These are phyloP conservation scores for Yamadazyma diddensiae DNA, from an alignment of 1,139 yeast genomes.

Conservation along the genomic window DNA sequence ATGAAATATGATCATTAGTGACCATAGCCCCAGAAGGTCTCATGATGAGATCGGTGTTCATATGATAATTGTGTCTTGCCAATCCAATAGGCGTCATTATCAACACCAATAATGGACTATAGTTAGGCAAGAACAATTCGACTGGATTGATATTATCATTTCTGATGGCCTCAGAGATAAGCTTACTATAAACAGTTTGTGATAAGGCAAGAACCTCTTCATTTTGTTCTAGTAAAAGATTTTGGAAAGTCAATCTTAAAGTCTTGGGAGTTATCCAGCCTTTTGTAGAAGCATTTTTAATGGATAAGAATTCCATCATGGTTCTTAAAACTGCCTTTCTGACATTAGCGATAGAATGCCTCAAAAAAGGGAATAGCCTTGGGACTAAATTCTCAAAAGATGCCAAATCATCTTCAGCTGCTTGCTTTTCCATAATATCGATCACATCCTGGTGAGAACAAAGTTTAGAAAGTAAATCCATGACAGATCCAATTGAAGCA, in stretches of 20 bases:
- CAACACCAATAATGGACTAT: constrained; percentile 62
- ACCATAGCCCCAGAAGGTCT: constrained; percentile 74
- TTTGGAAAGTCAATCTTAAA: constrained; percentile 78
- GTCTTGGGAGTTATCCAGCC: constrained; percentile 77
- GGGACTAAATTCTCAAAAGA: constrained; percentile 80
- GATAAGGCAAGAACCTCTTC: constrained; percentile 67
- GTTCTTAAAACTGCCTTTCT: constrained; percentile 86
- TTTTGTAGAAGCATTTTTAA: constrained; percentile 62
- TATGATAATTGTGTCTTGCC: constrained; percentile 81
- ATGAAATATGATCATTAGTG: constrained; percentile 17
- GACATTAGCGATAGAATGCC: constrained; percentile 92
- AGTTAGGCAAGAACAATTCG: constrained; percentile 48
- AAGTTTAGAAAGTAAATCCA: constrained; percentile 87
- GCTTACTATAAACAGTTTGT: constrained; percentile 54
- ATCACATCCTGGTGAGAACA: constrained; percentile 82
- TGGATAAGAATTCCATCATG: constrained; percentile 69
- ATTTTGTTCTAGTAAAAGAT: constrained; percentile 85
- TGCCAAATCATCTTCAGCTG: constrained; percentile 49
- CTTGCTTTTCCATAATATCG: constrained; percentile 63
- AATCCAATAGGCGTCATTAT: constrained; percentile 94
- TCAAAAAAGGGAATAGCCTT: constrained; percentile 82
- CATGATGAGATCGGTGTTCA: constrained; percentile 72
- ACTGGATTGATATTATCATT: constrained; percentile 40
- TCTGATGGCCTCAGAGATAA: constrained; percentile 46
- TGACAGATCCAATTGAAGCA: constrained; percentile 93